Evolutionary conservation across 1,284 basidiomycete genomes (phyloP).

Genomic region (Takashimella tepidaria): DNA sequence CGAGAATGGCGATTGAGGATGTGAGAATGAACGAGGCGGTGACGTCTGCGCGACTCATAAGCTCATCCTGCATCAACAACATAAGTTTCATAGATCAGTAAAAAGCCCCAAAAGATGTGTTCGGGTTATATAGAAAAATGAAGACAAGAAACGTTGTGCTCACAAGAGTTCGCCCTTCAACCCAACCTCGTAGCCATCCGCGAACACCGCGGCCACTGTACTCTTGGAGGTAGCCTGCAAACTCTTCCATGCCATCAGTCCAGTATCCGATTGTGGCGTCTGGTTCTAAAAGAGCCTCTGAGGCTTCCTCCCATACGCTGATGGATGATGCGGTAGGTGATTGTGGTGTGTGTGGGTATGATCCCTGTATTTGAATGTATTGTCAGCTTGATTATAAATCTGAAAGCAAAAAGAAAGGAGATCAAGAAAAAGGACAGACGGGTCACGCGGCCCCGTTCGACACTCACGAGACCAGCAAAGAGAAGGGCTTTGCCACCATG

Average conservation of each 20-base stretch:
- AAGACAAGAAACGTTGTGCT: constrained; percentile 3
- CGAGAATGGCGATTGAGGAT: constrained; percentile 45
- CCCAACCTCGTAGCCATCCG: constrained; percentile 45
- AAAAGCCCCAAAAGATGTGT: not conserved
- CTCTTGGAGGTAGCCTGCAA: constrained; percentile 27
- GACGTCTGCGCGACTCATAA: constrained; percentile 44
- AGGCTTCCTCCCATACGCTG: constrained; percentile 43
- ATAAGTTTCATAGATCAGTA: not conserved
- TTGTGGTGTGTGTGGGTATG: constrained; percentile 45
- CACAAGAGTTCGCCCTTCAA: constrained; percentile 41
- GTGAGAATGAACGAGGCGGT: constrained; percentile 46
- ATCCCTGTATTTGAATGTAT: constrained; percentile 30
- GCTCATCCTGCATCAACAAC: constrained; percentile 30
- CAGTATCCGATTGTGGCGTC: constrained; percentile 43
- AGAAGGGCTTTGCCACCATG: constrained; percentile 31
- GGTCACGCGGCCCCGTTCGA: not conserved
- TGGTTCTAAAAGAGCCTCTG: constrained; percentile 39
- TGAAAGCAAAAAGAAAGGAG: not conserved
- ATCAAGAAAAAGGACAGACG: no score
- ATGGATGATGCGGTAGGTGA: constrained; percentile 42
- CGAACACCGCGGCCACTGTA: constrained; percentile 26
- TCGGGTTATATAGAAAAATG: no score
- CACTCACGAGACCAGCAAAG: constrained; percentile 44
- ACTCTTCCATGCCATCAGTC: constrained; percentile 37
- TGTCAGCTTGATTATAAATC: constrained; percentile 2